These are phyloP conservation scores for Solanum sitiens DNA, from an alignment of 257 asterid genomes.

Conservation along the genomic window DNA sequence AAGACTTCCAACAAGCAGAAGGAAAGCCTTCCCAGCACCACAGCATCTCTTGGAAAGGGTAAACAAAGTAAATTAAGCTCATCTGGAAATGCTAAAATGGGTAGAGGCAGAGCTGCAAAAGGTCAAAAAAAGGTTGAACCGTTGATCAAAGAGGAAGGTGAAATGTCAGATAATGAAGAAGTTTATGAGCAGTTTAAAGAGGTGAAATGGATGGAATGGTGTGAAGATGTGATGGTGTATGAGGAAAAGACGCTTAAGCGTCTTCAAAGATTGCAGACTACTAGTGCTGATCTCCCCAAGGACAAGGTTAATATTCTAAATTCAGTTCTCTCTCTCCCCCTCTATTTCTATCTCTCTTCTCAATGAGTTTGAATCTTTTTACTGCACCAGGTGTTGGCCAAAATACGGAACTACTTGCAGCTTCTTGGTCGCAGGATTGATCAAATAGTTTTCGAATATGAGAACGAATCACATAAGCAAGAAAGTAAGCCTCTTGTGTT, in stretches of 20 bases:
- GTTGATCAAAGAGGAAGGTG: constrained; percentile 97
- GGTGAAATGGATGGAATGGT: constrained; percentile 99
- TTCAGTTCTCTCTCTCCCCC: background rate
- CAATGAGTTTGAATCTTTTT: constrained; percentile 1
- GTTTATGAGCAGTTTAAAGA: constrained; percentile 96
- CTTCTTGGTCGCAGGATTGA: constrained; percentile 94
- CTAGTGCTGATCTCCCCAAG: constrained; percentile 86
- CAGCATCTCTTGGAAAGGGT: constrained; percentile 36
- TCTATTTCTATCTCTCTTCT: background rate
- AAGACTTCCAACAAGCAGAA: constrained; percentile 68
- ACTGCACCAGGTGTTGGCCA: constrained; percentile 64
- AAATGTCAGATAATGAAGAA: constrained; percentile 92
- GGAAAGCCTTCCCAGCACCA: constrained; percentile 22
- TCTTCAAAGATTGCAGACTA: constrained; percentile 79
- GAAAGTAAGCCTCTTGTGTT: constrained; percentile 51
- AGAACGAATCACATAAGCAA: constrained; percentile 65
- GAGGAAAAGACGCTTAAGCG: constrained; percentile 83
- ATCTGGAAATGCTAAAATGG: constrained; percentile 32
- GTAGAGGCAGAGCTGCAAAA: constrained; percentile 42
- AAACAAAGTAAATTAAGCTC: constrained; percentile 50
- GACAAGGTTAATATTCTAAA: constrained; percentile 46
- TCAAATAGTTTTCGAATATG: constrained; percentile 64
- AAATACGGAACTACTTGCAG: constrained; percentile 79
- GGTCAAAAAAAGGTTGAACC: constrained; percentile 72
- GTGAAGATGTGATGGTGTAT: constrained; percentile 82